phyloP scores from a whole-genome alignment of 306 rosid genomes.

The Citrullus amarus region DNA sequence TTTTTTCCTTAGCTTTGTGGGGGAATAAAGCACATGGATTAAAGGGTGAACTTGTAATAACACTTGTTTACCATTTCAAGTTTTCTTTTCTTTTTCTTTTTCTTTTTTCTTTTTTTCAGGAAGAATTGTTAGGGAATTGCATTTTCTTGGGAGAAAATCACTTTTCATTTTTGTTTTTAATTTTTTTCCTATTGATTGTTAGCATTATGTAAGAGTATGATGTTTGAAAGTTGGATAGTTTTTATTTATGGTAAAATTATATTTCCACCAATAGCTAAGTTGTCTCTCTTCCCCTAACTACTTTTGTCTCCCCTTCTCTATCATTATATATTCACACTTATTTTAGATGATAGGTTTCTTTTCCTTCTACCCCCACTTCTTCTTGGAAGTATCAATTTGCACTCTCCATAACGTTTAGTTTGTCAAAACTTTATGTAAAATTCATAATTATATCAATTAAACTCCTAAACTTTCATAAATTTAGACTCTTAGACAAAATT shows the following conservation, averaged over 20 bases:
- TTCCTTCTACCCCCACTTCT: too few relatives aligned
- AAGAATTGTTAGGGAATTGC: not conserved
- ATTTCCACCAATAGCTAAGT: not conserved
- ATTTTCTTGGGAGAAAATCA: not conserved
- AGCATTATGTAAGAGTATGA: not conserved
- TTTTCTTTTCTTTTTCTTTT: not conserved
- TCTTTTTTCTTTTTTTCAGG: not conserved
- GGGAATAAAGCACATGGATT: constrained; percentile 35
- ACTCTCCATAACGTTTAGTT: too few relatives aligned
- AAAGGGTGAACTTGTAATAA: constrained; percentile 35
- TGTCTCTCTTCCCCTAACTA: not conserved
- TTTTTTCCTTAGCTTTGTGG: constrained; percentile 26
- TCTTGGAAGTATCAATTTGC: too few relatives aligned
- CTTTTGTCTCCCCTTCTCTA: too few relatives aligned
- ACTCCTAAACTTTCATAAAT: too few relatives aligned
- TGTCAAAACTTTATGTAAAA: too few relatives aligned
- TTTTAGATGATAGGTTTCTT: too few relatives aligned
- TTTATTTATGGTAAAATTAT: not conserved
- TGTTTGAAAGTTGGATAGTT: constrained; percentile 1
- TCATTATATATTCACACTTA: too few relatives aligned
- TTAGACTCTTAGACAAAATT: too few relatives aligned
- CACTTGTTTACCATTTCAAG: constrained; percentile 7
- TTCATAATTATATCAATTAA: too few relatives aligned
- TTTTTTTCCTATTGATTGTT: not conserved
- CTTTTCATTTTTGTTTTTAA: not conserved